A percentile compares a stretch with the other conserved stretches of the same genome.
These are phyloP conservation scores for Raffaelea ambrosiae DNA, from an alignment of 2,329 filamentous ascomycete species.

Conservation along the genomic window DNA sequence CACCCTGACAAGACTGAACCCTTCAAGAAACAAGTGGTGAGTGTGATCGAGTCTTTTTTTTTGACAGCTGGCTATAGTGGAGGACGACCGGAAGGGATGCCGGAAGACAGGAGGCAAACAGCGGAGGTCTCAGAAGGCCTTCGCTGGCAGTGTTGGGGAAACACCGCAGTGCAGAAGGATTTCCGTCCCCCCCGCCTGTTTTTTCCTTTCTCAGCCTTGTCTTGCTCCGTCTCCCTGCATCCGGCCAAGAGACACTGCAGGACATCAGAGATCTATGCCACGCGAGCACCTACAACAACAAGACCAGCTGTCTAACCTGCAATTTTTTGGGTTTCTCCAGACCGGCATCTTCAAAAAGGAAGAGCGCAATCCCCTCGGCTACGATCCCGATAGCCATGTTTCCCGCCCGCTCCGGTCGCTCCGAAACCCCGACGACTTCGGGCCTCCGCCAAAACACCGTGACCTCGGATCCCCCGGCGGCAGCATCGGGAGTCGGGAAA, in stretches of 20 bases:
- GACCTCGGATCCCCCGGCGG: conserved; percentile 3
- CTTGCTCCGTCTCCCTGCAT: no score
- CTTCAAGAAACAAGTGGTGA: conserved; percentile 38
- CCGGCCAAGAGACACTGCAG: no score
- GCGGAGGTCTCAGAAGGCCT: no score
- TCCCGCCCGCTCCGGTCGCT: conserved; percentile 59
- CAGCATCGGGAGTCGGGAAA: conserved; percentile 19
- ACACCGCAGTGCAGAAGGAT: no score
- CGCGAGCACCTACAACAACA: neutral
- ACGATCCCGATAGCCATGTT: conserved; percentile 23
- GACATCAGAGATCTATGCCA: neutral
- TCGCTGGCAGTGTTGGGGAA: no score
- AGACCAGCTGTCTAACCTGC: no score
- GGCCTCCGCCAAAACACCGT: conserved; percentile 64
- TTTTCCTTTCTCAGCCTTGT: no score
- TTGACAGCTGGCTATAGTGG: no score
- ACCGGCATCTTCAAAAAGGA: conserved; percentile 20
- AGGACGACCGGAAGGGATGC: no score
- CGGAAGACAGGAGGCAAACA: no score
- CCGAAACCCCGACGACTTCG: conserved; percentile 70
- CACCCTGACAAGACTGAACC: conserved; percentile 36
- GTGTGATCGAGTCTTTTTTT: conserved; percentile 13
- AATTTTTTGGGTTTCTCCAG: conserved; percentile 3
- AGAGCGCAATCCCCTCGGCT: conserved; percentile 18
- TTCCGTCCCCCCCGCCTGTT: no score